A percentile compares a stretch with the other conserved stretches of the same genome.
Evolutionary conservation across 345 rosid genomes (phyloP).

Genomic region (Melastoma malabathricum): DNA sequence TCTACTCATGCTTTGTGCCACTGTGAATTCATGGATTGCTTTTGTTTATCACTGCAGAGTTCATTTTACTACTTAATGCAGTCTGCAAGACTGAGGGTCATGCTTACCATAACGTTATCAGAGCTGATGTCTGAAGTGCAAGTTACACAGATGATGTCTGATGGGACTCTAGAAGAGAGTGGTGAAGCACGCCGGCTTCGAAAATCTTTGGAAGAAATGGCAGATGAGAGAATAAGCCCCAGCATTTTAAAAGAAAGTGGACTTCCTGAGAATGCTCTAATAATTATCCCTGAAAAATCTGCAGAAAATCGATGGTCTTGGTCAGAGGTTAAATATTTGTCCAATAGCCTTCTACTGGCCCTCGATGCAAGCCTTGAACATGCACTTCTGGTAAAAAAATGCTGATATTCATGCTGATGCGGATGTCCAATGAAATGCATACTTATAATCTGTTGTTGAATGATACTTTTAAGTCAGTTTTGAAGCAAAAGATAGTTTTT

Average conservation of each 20-base stretch:
- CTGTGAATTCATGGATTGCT: neutral
- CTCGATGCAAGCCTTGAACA: conserved; percentile 97
- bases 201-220: conserved; percentile 83
- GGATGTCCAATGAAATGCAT: too few species aligned
- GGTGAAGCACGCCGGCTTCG: conserved; percentile 91
- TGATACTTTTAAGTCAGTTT: too few species aligned
- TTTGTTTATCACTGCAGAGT: conserved; percentile 44
- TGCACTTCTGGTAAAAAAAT: conserved; percentile 66
- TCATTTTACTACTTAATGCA: conserved; percentile 76
- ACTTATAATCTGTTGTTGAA: too few species aligned
- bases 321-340: conserved; percentile 68
- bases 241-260: conserved; percentile 62
- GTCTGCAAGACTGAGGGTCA: conserved; percentile 85
- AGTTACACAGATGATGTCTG: conserved; percentile 90
- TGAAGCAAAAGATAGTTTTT: too few species aligned
- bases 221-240: conserved; percentile 64
- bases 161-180: conserved; percentile 89
- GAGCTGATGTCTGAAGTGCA: conserved; percentile 96
- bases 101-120: conserved; percentile 91
- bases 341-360: conserved; percentile 69
- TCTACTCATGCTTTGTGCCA: conserved; percentile 2
- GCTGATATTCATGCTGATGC: neutral
- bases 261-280: conserved; percentile 56
- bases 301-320: conserved; percentile 80
- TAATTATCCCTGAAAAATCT: conserved; percentile 40